These are phyloP conservation scores for Globisporangium abappressorium DNA, from an alignment of 352 stramenopile species.

Conservation along the genomic window DNA sequence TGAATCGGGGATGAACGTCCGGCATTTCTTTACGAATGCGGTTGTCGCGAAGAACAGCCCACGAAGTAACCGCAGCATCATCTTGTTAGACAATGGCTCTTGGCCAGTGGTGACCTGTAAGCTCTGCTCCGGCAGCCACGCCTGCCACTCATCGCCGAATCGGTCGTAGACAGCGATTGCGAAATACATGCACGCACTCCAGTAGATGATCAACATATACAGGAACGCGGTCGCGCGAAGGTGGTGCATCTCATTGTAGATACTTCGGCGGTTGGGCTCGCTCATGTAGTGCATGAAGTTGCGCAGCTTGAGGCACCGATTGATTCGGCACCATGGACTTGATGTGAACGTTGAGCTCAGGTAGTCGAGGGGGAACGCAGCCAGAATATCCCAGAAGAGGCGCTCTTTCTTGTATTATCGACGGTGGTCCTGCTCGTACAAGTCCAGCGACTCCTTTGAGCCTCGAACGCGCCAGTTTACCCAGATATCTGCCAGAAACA, in stretches of 20 bases:
- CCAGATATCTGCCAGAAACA: slow-evolving; percentile 62
- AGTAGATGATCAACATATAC: slow-evolving; percentile 64
- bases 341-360: slow-evolving; percentile 43
- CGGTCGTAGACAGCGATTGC: slow-evolving; percentile 42
- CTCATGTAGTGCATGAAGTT: slow-evolving; percentile 60
- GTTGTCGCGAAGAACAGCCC: slow-evolving; percentile 57
- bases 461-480: slow-evolving; percentile 58
- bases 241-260: slow-evolving; percentile 63
- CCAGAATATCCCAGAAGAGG: slow-evolving; percentile 38
- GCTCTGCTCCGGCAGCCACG: slow-evolving; percentile 34
- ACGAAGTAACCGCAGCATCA: slow-evolving; percentile 41
- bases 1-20: slow-evolving; percentile 45
- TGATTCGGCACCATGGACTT: slow-evolving; percentile 35
- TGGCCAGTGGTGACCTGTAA: slow-evolving; percentile 22
- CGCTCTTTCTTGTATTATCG: slow-evolving; percentile 34
- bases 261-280: slow-evolving; percentile 57
- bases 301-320: slow-evolving; percentile 47
- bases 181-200: slow-evolving; percentile 55
- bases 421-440: slow-evolving; percentile 45
- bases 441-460: slow-evolving; percentile 38
- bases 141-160: slow-evolving; percentile 47
- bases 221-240: slow-evolving; percentile 39
- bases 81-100: slow-evolving; percentile 13
- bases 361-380: slow-evolving; percentile 53
- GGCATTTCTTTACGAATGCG: slow-evolving; percentile 64